Base-by-base conservation (phyloP, 163 green algal species). In the Volvox carteri region DNA sequence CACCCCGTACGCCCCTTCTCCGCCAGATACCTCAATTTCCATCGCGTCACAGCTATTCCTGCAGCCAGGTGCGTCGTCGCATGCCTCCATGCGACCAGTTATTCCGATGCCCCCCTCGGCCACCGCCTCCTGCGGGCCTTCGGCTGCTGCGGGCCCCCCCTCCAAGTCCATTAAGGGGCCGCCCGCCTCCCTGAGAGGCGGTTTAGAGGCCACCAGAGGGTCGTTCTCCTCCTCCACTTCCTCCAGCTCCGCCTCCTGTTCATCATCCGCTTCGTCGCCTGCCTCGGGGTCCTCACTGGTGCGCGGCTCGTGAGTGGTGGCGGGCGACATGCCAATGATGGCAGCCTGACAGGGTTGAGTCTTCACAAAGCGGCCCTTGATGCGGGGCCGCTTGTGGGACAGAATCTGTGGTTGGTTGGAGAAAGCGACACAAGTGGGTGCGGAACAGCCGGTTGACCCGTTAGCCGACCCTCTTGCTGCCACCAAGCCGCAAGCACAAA, bases 341-440 rank as follows among this genome's bases (percentile, higher is more conserved):
- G 52, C 68, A 28, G 48, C 68, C 37, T 46, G 48, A 67, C 83
- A 83, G 25, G 83, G 83, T 23, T 52, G 44, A 11, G 33, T 72
- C 79, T 91, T 91, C 11, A 88, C 72, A 54, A 91, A 91, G 21
- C 87, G 87, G 42, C 87, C 87, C 79, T 91, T 91, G 87, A 88
- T 50, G 25, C 87, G 87, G 2, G 87, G 87, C 4, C 87, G 78
- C 54, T 91, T 91, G 72, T 91, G 87, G n/a, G 87, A 86, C 16
- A 86, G 67, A 39, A 88, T 73, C 83, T 88, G 81, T 19, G 46
- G n/a, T 30, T 28, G n/a, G n/a, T n/a, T n/a, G n/a, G n/a, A n/a
- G n/a, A n/a, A n/a, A n/a, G n/a, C n/a, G n/a, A n/a, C n/a, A n/a
- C n/a, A n/a, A n/a, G n/a, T n/a, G n/a, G n/a, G n/a, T n/a, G n/a